Base-by-base conservation (phyloP, 352 stramenopile genomes). In the Phytophthora rubi region DNA sequence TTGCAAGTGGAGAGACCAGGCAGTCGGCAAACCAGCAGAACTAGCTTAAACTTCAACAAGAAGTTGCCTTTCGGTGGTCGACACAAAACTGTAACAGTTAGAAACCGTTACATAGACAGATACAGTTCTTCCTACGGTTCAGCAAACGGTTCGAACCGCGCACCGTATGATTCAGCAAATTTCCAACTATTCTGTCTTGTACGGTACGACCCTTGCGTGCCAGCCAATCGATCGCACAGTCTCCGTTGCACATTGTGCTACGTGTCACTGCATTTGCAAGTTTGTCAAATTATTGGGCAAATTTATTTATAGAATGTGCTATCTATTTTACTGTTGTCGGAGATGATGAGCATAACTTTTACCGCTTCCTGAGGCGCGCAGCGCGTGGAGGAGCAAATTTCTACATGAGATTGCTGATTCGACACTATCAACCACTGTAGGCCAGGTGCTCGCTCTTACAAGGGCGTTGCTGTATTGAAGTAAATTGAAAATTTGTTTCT, bases 341-440 rank as follows among this genome's bases (percentile, higher is more conserved):
- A 76, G 42, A 76, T 78, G 74, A 79, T 79, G 70, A 73, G 64
- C 67, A 72, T 63, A 54, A 73, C 61, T 32, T 69, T 60, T 77
- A 76, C 28, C 71, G 75, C 75, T 79, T 70, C 75, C 71, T 81
- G 75, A 81, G 59, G 54, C 68, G 73, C 59, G 53, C 63, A 70
- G 65, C 61, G 65, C 59, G 53, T 81, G 75, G 71, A 81, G 75
- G 71, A 81, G 75, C 75, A 79, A 77, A 71, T 55, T 81, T 81
- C 75, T 79, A 79, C 75, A 81, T 79, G 75, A 81, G 74, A 79
- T 81, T 79, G 70, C 74, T 81, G 74, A 81, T 79, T 76, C 73
- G 64, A 77, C 65, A 59, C 32, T 13, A 57, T 13, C n/a, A 42
- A 57, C 12, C 23, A 44, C 45, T 51, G n/a, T 47, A 21, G 33